A percentile compares a stretch with the other conserved stretches of the same genome.
phyloP scores from a whole-genome alignment of 176 grass and related monocot species.

The Cenchrus fungigraminus region DNA sequence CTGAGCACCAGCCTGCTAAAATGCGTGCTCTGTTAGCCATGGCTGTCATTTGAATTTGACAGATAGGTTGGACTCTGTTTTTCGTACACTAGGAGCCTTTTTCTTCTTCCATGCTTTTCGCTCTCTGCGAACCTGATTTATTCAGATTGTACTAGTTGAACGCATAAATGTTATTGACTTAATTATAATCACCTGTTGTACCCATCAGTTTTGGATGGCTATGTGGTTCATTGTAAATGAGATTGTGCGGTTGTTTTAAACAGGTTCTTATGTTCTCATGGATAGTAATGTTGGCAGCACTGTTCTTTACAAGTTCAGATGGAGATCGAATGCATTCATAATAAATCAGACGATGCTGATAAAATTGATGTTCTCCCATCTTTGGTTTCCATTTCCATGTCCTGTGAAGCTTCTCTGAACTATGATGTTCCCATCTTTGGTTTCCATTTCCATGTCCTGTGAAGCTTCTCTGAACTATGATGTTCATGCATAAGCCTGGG shows the following conservation, averaged over 20 bases:
- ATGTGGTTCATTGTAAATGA: conserved; percentile 36
- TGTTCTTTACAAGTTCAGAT: not conserved
- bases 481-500: not conserved
- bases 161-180: conserved; percentile 43
- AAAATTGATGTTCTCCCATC: not conserved
- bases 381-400: not conserved
- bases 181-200: conserved; percentile 28
- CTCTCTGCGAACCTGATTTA: conserved; percentile 36
- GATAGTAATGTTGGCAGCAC: not conserved
- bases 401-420: not conserved
- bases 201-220: conserved; percentile 18
- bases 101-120: not conserved
- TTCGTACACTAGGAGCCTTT: conserved; percentile 34
- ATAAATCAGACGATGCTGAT: not conserved
- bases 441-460: not conserved
- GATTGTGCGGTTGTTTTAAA: not conserved
- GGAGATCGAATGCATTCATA: not conserved
- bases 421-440: not conserved
- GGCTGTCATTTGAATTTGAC: not conserved
- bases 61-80: conserved; percentile 35
- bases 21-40: conserved; percentile 32
- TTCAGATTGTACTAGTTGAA: conserved; percentile 54
- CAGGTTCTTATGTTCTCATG: not conserved
- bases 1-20: conserved; percentile 24
- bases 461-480: not conserved